Base-by-base conservation (phyloP, 1,139 yeast species). In the Hyphopichia pseudoburtonii region DNA sequence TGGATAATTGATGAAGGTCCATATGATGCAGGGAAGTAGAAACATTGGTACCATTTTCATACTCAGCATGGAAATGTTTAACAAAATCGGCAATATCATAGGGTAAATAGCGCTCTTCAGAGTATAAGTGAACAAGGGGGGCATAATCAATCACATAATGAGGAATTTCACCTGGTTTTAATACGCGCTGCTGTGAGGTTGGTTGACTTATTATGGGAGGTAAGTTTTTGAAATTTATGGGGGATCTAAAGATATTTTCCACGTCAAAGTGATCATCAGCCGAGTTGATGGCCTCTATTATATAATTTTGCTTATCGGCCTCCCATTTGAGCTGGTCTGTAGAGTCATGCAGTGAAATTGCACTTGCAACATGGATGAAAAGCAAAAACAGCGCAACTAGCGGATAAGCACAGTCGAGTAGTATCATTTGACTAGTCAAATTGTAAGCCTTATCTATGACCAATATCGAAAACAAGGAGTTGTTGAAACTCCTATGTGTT, bases 21-120 rank as follows among this genome's bases (percentile, higher is more conserved):
- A 76, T 50, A 17, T 60, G 42, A 8, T 58, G 51, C 17, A 64
- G 69, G 1, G 72, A 60, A 2, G 69, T 71, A 3, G 61, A 51
- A n/a, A 59, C 68, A 53, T 50, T 37, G 5, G 82, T 59, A 1
- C 82, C 82, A 48, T 80, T 78, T 8, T 50, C 56, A 47, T 61
- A 69, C 23, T 64, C 65, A 14, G 71, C 72, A 59, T 67, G 65
- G 60, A 88, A 84, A 55, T 86, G 76, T 9, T 66, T 66, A 10
- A 87, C 90, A 57, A 62, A 92, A 30, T 84, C 77, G 34, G 70
- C 73, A 32, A 89, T 74, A 52, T 88, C 95, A 47, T 87, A 87
- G 0, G 98, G 98, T 46, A 85, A 66, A 56, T 89, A 92, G 40
- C 71, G 64, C 52, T 92, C 98, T 55, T 92, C 98, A 1, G 95